phyloP scores from a whole-genome alignment of 2,329 filamentous ascomycete genomes.

The Teratosphaeria destructans region DNA sequence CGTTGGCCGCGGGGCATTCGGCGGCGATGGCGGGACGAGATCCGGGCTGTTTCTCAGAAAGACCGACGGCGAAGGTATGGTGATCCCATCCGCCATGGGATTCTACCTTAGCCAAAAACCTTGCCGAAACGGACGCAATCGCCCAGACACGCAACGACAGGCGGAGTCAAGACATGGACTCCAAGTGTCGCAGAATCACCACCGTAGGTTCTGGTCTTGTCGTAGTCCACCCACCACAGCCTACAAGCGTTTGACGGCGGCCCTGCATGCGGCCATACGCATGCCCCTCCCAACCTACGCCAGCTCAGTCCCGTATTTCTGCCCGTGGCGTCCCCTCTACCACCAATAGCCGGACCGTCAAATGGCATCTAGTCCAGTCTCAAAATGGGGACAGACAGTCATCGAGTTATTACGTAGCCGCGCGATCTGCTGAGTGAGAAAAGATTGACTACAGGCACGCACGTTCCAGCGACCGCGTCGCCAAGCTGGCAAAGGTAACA shows the following conservation, averaged over 20 bases:
- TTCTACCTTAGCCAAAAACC: neutral
- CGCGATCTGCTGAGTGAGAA: neutral
- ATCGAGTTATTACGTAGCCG: conserved; percentile 3
- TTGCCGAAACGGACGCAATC: conserved; percentile 1
- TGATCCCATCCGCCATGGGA: conserved; percentile 45
- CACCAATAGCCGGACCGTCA: conserved; percentile 2
- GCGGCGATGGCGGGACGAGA: conserved; percentile 15
- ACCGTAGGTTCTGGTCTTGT: conserved; percentile 2
- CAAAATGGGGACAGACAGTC: neutral
- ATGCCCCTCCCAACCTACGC: neutral
- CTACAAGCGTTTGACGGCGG: neutral
- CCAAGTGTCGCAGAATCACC: conserved; percentile 5
- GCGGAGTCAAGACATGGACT: neutral
- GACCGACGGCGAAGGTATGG: conserved; percentile 49
- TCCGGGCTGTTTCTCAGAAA: conserved; percentile 33
- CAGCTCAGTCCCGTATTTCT: neutral
- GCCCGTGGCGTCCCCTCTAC: conserved; percentile 1
- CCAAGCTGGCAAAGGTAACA: neutral
- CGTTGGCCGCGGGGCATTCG: conserved; percentile 9
- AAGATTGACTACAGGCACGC: neutral
- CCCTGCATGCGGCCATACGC: neutral
- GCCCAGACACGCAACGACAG: neutral
- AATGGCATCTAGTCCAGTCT: neutral
- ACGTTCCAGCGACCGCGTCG: neutral
- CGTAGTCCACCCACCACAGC: neutral